Base-by-base conservation (phyloP, 2,329 filamentous ascomycete genomes). In the Aureobasidium sp. region DNA sequence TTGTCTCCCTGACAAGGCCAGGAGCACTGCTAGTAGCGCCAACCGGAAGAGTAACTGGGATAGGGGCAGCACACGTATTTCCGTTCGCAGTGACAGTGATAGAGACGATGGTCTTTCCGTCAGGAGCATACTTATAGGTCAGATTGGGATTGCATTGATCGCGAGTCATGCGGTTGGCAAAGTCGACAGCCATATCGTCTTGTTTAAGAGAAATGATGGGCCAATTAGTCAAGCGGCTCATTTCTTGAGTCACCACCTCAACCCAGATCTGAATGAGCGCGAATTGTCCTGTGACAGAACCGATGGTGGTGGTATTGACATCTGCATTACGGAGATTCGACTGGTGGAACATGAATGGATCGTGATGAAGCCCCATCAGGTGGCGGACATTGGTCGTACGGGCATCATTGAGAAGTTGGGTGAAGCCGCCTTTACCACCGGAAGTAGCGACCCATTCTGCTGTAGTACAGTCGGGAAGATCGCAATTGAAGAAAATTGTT, bases 401-500 rank as follows among this genome's bases (percentile, higher is more conserved):
- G 57, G 84, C 82, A 42, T 78, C 73, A 3, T 72, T 70, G 8
- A 87, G 73, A 5, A 87, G 76, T 66, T 79, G 74, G 4, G 75
- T 71, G 66, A 84, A 85, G 47, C 73, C 75, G 5, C 84, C 83
- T n/a, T 71, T 74, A 47, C 82, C 82, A 27, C 70, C 78, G 4
- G 82, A 83, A 1, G 83, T 86, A 60, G 81, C 76, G 55, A 83
- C 83, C 84, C 84, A 87, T 69, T 87, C 84, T 53, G 79, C 72
- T 20, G 80, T 69, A 0, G 83, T 86, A 69, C 84, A 87, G 25
- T 72, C 75, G 2, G 82, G 76, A 17, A 78, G 78, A 68, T 84
- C 80, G 70, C 84, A 86, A 73, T 87, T 85, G 76, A 84, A 87
- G 74, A 86, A 87, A 64, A 87, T 86, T 45, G 81, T 79, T 3